A percentile compares a stretch with the other conserved stretches of the same genome.
Conservation (phyloP, 805 yeast genomes). For the Ogataea angusta region DNA sequence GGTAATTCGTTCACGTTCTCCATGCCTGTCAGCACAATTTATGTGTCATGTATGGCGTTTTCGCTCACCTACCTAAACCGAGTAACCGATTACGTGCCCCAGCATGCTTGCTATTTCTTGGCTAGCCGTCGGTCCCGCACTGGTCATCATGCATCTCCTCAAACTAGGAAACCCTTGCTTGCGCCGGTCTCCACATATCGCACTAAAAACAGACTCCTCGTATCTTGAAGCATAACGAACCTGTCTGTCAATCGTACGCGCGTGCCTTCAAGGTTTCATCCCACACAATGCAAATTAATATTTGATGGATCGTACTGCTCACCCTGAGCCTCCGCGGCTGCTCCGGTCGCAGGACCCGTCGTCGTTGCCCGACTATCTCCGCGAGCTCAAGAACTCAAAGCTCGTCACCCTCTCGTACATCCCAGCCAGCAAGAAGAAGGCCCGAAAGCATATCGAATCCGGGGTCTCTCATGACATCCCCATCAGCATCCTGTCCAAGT, state of each 20-base stretch:
- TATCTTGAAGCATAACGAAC: no score
- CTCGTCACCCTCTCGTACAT: constrained; percentile 25
- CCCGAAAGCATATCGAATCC: constrained; percentile 4
- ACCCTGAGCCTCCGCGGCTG: constrained; percentile 10
- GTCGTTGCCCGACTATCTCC: constrained; percentile 21
- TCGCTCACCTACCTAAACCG: background rate
- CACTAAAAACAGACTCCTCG: no score
- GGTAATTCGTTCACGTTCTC: background rate
- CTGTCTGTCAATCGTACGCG: no score
- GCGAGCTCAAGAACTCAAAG: constrained; percentile 21
- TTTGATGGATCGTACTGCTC: constrained; percentile 3
- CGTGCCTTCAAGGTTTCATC: background rate
- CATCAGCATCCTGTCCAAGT: constrained; percentile 7
- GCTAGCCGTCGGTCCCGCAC: background rate
- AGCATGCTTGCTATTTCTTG: background rate
- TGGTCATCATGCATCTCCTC: background rate
- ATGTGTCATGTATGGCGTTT: background rate
- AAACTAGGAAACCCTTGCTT: background rate
- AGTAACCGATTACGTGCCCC: background rate
- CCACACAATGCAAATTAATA: background rate
- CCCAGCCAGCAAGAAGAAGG: constrained; percentile 10
- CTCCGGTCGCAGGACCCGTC: constrained; percentile 22
- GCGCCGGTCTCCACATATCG: no score
- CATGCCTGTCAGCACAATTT: background rate
- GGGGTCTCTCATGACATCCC: constrained; percentile 9